Evolutionary conservation across 345 rosid species (phyloP), one percentile per base, ranked within the genome.

Genomic region (Rhizophora apiculata): DNA sequence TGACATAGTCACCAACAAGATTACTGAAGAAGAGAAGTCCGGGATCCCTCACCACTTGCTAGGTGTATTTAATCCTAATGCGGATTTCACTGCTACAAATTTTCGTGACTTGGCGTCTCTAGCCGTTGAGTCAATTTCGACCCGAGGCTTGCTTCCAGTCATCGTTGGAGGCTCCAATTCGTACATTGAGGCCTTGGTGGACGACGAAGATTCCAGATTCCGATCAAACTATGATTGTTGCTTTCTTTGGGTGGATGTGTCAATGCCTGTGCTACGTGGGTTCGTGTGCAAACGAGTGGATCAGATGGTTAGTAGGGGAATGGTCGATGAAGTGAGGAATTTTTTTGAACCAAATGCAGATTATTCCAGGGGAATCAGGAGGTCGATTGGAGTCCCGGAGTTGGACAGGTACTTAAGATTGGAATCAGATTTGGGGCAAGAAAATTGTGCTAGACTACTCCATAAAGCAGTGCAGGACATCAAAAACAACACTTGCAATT

Each of bases 91-190:
- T 0, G 83, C 88, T 0, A 39, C 71, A 4, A 70, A 88, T 9
- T 89, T 84, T 63, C 72, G 92, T 29, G 36, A 77, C 60, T 49
- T 70, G 76, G 96, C 96, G 24, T 79, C 84, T 0, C 30, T 8
- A 6, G 72, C 82, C 0, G 70, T 85, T 27, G 83, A 81, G 19
- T 82, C 84, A 5, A 91, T 85, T 20, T 31, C 67, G n/a, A 68
- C 72, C 9, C 87, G 87, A 1, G 84, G 89, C 3, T 74, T 77
- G 69, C 83, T 85, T 49, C 98, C 97, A 2, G 68, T 93, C 34
- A 69, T 93, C 34, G 96, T 81, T 3, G 98, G 98, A 15, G 97
- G 98, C 55, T 91, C 97, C 10, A 93, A 87, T 81, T 88, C 97
- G 0, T 88, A 78, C 79, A 69, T 89, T 6, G 87, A 93, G 64